Evolutionary conservation across 345 rosid species (phyloP).

Genomic region (Cardamine chenopodiifolia): DNA sequence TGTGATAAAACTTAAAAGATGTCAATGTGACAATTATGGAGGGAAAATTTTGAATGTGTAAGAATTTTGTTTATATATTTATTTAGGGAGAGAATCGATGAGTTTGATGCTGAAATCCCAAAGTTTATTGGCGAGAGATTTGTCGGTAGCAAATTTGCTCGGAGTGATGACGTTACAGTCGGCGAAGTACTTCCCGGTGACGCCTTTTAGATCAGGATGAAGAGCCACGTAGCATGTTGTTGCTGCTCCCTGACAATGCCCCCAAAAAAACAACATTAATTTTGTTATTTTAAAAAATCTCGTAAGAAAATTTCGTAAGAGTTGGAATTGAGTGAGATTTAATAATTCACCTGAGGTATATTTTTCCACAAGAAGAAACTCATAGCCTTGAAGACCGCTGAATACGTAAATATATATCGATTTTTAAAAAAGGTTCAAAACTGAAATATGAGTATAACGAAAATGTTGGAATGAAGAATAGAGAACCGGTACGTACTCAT

Average conservation of each 20-base stretch:
- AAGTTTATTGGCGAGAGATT: constrained; percentile 54
- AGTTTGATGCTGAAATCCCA: constrained; percentile 68
- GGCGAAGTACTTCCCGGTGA: constrained; percentile 66
- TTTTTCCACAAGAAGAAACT: constrained; percentile 74
- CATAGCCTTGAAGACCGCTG: constrained; percentile 63
- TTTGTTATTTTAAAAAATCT: not conserved
- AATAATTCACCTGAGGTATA: constrained; percentile 71
- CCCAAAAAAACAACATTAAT: constrained; percentile 43
- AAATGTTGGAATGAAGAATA: not conserved
- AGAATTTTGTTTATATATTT: not conserved
- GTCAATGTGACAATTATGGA: not conserved
- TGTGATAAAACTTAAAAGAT: not conserved
- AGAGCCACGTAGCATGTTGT: constrained; percentile 89
- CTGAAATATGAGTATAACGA: not conserved
- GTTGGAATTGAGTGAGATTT: not conserved
- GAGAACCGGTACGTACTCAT: constrained; percentile 34
- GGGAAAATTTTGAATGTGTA: not conserved
- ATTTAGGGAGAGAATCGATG: constrained; percentile 27
- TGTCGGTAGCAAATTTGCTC: constrained; percentile 54
- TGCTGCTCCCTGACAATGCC: constrained; percentile 81
- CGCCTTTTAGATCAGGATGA: constrained; percentile 68
- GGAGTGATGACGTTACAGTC: constrained; percentile 70
- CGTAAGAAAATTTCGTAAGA: not conserved
- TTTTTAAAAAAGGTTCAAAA: too few species aligned
- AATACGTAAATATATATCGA: not conserved